These are phyloP conservation scores for Miscanthus lutarioriparius DNA, from an alignment of 176 grass and related monocot species.

Conservation along the genomic window DNA sequence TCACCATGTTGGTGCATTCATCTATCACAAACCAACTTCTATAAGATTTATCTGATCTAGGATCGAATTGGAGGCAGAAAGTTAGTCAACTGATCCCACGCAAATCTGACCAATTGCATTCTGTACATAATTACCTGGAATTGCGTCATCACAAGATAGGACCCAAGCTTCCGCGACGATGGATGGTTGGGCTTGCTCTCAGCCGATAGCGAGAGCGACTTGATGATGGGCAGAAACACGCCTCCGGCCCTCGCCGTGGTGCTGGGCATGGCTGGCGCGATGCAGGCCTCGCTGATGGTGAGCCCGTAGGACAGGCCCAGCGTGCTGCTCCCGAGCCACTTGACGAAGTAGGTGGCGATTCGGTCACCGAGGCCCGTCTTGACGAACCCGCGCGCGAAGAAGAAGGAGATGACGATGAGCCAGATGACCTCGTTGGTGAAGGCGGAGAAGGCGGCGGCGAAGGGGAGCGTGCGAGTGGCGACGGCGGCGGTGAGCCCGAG, in stretches of 20 bases:
- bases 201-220: conserved; percentile 66
- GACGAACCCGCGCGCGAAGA: conserved; percentile 88
- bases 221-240: conserved; percentile 78
- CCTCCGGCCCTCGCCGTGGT: conserved; percentile 89
- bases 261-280: conserved; percentile 91
- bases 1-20: not conserved
- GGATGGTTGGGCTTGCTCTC: conserved; percentile 64
- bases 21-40: not conserved
- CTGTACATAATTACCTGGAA: conserved; percentile 61
- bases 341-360: conserved; percentile 91
- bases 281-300: conserved; percentile 84
- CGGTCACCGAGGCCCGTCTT: conserved; percentile 87
- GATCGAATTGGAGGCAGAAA: not conserved
- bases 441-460: conserved; percentile 77
- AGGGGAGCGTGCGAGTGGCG: conserved; percentile 74
- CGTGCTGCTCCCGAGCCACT: conserved; percentile 81
- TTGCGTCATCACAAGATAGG: conserved; percentile 81
- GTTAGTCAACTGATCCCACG: not conserved
- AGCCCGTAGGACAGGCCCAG: conserved; percentile 83
- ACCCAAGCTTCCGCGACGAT: conserved; percentile 72
- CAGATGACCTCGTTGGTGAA: conserved; percentile 98
- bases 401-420: conserved; percentile 97
- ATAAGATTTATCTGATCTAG: conserved; percentile 6
- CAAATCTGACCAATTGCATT: not conserved
- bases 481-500: conserved; percentile 76